These are phyloP conservation scores for Blastomyces parvus DNA, from an alignment of 2,329 filamentous ascomycete species.

Conservation along the genomic window DNA sequence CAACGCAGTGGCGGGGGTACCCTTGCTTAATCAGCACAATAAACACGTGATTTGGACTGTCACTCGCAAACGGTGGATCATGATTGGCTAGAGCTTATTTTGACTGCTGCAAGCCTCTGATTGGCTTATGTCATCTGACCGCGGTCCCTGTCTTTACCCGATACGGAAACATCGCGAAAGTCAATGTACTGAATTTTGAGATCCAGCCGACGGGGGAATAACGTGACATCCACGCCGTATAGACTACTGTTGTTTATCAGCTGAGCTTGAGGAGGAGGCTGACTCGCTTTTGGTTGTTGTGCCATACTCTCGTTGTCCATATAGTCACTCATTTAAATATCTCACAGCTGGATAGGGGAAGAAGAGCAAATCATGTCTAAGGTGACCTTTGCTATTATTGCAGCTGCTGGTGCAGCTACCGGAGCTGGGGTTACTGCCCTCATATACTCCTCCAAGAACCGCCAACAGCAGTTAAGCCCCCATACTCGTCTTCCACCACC, in stretches of 20 bases:
- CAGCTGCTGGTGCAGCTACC: conserved; percentile 64
- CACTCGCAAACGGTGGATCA: not conserved
- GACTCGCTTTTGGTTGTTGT: not conserved
- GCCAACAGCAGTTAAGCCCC: conserved; percentile 35
- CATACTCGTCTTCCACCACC: conserved; percentile 22
- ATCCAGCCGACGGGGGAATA: not conserved
- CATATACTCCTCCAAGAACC: conserved; percentile 52
- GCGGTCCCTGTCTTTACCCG: not conserved
- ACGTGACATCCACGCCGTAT: not conserved
- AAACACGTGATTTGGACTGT: not conserved
- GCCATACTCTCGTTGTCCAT: not conserved
- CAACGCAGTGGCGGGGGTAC: not conserved
- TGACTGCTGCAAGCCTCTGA: conserved; percentile 12
- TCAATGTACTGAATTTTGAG: not conserved
- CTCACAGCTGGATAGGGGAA: not conserved
- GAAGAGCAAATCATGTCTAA: conserved; percentile 57
- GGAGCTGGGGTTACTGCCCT: conserved; percentile 64
- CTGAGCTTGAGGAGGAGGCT: not conserved
- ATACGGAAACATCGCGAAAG: not conserved
- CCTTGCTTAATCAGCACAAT: not conserved
- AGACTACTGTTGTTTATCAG: not conserved
- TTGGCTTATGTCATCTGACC: conserved; percentile 18
- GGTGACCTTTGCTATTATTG: conserved; percentile 63
- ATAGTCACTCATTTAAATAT: not conserved
- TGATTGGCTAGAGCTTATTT: conserved; percentile 5